phyloP scores from a whole-genome alignment of 1,284 basidiomycete genomes.

The Pyrrhoderma noxium region DNA sequence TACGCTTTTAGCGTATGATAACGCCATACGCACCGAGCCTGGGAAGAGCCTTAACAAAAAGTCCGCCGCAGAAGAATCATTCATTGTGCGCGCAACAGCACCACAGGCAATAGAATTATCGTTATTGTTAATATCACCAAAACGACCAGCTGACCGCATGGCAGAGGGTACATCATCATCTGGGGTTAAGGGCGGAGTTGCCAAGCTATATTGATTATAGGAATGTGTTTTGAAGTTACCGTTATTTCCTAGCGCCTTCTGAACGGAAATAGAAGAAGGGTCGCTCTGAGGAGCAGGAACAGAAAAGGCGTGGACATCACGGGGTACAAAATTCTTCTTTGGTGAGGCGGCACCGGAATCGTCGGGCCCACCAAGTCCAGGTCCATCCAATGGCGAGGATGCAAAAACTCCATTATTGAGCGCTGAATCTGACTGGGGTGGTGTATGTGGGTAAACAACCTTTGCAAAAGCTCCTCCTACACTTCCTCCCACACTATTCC shows the following conservation, averaged over 20 bases:
- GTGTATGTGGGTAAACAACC: constrained; percentile 13
- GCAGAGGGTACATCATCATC: constrained; percentile 27
- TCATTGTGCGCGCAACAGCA: constrained; percentile 18
- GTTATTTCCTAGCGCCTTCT: not conserved
- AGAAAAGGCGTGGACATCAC: not conserved
- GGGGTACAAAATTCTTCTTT: not conserved
- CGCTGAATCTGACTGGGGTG: constrained; percentile 11
- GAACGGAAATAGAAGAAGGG: not conserved
- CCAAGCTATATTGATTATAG: constrained; percentile 28
- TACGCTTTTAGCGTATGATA: constrained; percentile 65
- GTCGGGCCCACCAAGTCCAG: too few species aligned
- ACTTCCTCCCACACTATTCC: constrained; percentile 1
- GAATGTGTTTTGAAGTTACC: constrained; percentile 9
- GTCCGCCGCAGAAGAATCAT: constrained; percentile 46
- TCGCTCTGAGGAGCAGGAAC: constrained; percentile 22
- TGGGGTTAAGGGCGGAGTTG: constrained; percentile 61
- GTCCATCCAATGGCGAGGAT: too few species aligned
- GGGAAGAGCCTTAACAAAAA: constrained; percentile 73
- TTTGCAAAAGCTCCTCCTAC: constrained; percentile 2
- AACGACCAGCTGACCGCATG: constrained; percentile 23
- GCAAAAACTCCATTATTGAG: constrained; percentile 17
- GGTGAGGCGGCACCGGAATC: not conserved
- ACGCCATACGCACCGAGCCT: constrained; percentile 46
- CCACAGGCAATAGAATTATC: not conserved
- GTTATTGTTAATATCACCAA: not conserved